phyloP scores from a whole-genome alignment of 2,329 filamentous ascomycete species.

The Cladosporium cucumerinum region DNA sequence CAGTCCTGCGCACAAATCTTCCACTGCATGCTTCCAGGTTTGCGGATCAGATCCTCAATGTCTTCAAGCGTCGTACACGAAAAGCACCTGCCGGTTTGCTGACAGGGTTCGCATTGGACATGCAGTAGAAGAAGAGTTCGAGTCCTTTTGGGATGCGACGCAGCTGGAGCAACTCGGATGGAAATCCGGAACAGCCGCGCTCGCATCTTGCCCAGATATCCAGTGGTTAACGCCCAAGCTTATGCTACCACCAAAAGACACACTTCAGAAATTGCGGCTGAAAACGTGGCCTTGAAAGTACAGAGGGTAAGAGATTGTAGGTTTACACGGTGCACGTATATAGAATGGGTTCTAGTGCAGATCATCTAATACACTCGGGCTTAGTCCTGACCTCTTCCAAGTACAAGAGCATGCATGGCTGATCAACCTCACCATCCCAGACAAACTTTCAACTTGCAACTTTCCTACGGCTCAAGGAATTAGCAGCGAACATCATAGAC shows the following conservation, averaged over 20 bases:
- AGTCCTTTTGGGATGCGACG: background rate
- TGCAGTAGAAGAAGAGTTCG: background rate
- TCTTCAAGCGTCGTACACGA: background rate
- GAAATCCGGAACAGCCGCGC: background rate
- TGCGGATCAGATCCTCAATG: background rate
- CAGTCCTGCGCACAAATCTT: background rate
- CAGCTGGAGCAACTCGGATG: background rate
- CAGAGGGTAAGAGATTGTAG: background rate
- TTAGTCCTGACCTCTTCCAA: too few relatives aligned
- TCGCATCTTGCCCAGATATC: background rate
- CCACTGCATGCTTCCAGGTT: background rate
- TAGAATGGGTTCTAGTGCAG: background rate
- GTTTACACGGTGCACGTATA: background rate
- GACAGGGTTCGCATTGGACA: background rate
- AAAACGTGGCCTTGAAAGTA: background rate
- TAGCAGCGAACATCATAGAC: too few relatives aligned
- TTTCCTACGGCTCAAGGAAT: too few relatives aligned
- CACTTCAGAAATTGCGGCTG: background rate
- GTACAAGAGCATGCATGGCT: too few relatives aligned
- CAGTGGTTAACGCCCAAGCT: background rate
- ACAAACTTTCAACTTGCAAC: too few relatives aligned
- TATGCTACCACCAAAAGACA: background rate
- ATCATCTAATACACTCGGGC: too few relatives aligned
- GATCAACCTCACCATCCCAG: too few relatives aligned
- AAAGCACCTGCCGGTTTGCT: background rate